These are phyloP conservation scores for Rossbeevera mucosa DNA, from an alignment of 768 basidiomycete genomes.

Conservation along the genomic window DNA sequence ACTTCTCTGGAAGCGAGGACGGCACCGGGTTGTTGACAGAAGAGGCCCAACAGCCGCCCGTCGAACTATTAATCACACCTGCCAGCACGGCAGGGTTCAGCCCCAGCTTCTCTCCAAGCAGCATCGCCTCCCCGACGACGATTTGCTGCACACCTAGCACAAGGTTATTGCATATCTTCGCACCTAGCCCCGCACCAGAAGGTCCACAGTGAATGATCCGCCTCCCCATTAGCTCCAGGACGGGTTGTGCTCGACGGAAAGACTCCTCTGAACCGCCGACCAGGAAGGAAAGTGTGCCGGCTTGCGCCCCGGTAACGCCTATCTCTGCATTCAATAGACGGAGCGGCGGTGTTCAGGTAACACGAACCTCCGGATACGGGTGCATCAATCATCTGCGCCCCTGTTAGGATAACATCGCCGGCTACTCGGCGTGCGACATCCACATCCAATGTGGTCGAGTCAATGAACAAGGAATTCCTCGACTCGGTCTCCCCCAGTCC, in stretches of 20 bases:
- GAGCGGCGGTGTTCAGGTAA: background rate
- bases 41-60: conserved; percentile 79
- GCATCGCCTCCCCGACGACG: conserved; percentile 85
- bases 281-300: conserved; percentile 86
- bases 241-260: conserved; percentile 53
- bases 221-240: conserved; percentile 71
- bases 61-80: conserved; percentile 80
- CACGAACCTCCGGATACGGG: conserved; percentile 87
- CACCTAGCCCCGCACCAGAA: conserved; percentile 76
- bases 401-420: conserved; percentile 42
- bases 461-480: conserved; percentile 64
- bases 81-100: conserved; percentile 73
- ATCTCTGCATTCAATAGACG: conserved; percentile 6
- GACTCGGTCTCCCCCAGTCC: conserved; percentile 38
- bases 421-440: conserved; percentile 66
- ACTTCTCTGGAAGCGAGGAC: conserved; percentile 60
- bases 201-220: conserved; percentile 80
- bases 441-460: conserved; percentile 89
- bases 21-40: conserved; percentile 88
- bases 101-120: conserved; percentile 79
- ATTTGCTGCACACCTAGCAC: conserved; percentile 77
- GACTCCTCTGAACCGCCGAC: conserved; percentile 70
- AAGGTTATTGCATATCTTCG: conserved; percentile 89
- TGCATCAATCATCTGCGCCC: conserved; percentile 83
- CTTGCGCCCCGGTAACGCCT: conserved; percentile 86